Base-by-base conservation (phyloP, 192 early-diverging fungal species). In the Glomus cerebriforme region DNA sequence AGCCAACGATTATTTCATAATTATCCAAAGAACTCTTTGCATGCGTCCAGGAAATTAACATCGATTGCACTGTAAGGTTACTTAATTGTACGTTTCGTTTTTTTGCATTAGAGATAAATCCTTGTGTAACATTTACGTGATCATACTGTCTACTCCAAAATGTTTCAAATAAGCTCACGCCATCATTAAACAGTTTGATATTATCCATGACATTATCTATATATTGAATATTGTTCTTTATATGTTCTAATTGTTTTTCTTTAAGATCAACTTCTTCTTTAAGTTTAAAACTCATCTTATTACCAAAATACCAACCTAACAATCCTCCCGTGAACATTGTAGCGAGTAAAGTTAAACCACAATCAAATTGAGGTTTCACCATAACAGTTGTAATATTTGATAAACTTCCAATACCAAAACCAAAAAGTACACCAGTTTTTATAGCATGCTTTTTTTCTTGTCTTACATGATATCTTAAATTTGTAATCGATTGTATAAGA, bases 291-390 rank as follows among this genome's bases (percentile, higher is more conserved):
- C 19, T 10, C 15, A 24, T 15, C 8, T 67, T 67, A 9, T 34
- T 34, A 19, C 65, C 65, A 35, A 22, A 67, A 67, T 67, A 67
- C 65, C 65, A 67, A 34, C 65, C 65, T 3, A 67, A 9, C 8
- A 67, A 9, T 22, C 65, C 65, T 19, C 65, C 65, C 7, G 65
- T 67, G 9, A 67, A 22, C 2, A 67, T 37, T 2, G 65, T 37
- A 19, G 65, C 34, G 12, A 67, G 22, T 35, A 67, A 67, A 22
- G 65, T 67, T 37, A 67, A 67, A 22, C 65, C 65, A 34, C 65
- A 29, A 67, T 67, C 65, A 34, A 37, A 67, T 37, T 31, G 8
- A 22, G 65, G 65, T 37, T 2, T 2, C 1, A 67, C 8, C 3
- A 34, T 7, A 67, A 34, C 13, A 22, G 32, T 29, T 8, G 65